Percentiles rank a stretch among this genome's conserved stretches.
These are phyloP conservation scores for Cyberlindnera xylosilytica DNA, from an alignment of 805 yeast species.

Conservation along the genomic window DNA sequence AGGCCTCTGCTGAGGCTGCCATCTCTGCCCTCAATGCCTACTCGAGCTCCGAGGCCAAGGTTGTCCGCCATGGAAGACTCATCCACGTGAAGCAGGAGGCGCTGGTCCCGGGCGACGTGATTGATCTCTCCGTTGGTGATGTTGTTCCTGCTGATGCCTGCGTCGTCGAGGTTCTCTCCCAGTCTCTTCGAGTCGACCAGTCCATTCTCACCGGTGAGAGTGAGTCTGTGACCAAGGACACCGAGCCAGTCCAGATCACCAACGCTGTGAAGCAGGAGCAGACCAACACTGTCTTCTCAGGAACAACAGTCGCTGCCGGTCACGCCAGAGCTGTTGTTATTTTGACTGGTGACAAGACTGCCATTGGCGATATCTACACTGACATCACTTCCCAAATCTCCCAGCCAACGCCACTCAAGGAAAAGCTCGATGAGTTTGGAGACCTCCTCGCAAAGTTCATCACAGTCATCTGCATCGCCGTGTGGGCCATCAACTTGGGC, in stretches of 20 bases:
- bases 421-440: conserved; percentile 37
- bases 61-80: conserved; percentile 40
- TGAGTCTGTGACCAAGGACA: conserved; percentile 37
- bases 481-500: conserved; percentile 41
- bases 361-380: conserved; percentile 46
- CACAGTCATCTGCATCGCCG: conserved; percentile 44
- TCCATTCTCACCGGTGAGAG: conserved; percentile 49
- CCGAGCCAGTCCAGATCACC: conserved; percentile 24
- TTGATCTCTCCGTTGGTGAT: conserved; percentile 36
- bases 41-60: conserved; percentile 45
- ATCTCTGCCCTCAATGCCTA: conserved; percentile 47
- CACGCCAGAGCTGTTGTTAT: conserved; percentile 43
- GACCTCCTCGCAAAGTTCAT: conserved; percentile 40
- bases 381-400: conserved; percentile 39
- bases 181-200: conserved; percentile 42
- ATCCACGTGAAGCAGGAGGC: conserved; percentile 39
- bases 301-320: conserved; percentile 43
- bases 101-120: conserved; percentile 46
- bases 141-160: conserved; percentile 50
- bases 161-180: conserved; percentile 35
- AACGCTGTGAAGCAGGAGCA: conserved; percentile 37
- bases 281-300: conserved; percentile 44
- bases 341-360: conserved; percentile 45
- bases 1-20: conserved; percentile 47
- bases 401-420: conserved; percentile 35